A percentile compares a stretch with the other conserved stretches of the same genome.
These are phyloP conservation scores for Nakazawaea anatomiae DNA, from an alignment of 805 yeast genomes.

Conservation along the genomic window DNA sequence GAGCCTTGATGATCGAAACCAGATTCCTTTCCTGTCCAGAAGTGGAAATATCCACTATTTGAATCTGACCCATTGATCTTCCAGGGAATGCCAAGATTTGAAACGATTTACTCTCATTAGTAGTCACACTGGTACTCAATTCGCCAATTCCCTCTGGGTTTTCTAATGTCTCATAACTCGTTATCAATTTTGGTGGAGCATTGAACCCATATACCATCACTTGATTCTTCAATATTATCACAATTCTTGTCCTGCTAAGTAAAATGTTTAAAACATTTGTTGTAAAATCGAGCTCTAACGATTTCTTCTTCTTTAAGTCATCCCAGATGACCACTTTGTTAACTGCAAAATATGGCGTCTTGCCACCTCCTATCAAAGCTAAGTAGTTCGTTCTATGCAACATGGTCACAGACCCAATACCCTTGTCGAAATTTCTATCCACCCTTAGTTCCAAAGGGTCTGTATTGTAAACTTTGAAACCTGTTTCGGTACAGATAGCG, in stretches of 20 bases:
- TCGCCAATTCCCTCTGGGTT: constrained; percentile 65
- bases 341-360: constrained; percentile 67
- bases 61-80: constrained; percentile 68
- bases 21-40: constrained; percentile 56
- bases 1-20: constrained; percentile 72
- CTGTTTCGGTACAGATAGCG: constrained; percentile 73
- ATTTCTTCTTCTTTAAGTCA: constrained; percentile 71
- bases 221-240: constrained; percentile 63
- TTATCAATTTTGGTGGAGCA: constrained; percentile 66
- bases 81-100: constrained; percentile 76
- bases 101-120: neutral
- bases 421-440: constrained; percentile 48
- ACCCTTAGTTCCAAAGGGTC: constrained; percentile 82
- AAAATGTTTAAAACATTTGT: constrained; percentile 70
- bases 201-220: constrained; percentile 77
- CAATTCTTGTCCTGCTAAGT: constrained; percentile 67
- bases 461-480: constrained; percentile 80
- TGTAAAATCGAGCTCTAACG: constrained; percentile 68
- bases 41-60: constrained; percentile 68
- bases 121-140: constrained; percentile 27
- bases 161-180: constrained; percentile 57
- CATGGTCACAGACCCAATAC: constrained; percentile 77
- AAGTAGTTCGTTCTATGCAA: constrained; percentile 86
- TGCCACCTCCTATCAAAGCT: constrained; percentile 88
- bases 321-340: constrained; percentile 90